Base-by-base conservation (phyloP, 2,329 filamentous ascomycete genomes). In the Septoria petroselini region DNA sequence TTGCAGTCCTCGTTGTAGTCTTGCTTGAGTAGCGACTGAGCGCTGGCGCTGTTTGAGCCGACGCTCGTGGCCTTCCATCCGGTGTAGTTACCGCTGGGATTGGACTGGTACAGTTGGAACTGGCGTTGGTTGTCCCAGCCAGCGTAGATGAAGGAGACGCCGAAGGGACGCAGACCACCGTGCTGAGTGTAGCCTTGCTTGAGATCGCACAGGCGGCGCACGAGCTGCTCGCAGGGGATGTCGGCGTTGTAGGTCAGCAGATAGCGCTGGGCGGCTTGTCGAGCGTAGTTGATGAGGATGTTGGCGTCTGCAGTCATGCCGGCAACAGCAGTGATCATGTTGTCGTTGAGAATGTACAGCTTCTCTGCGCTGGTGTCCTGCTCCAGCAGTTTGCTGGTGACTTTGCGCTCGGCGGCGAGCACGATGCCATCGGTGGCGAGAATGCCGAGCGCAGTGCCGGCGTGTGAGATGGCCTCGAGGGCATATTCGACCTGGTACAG, bases 161-260 rank as follows among this genome's bases (percentile, higher is more conserved):
- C 93, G 65, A 98, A 98, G 12, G 93, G 93, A 63, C 93, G 88
- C 52, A 98, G 86, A 77, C 93, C 93, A 80, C 93, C 93, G 68
- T 97, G 93, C 72, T 98, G 93, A 59, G 93, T 98, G 77, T 98
- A 98, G 55, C 93, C 91, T 75, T 98, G 93, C 80, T 98, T 98
- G 61, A 97, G 77, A 76, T 98, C 93, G 75, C 94, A 98, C 65
- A 98, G 81, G 63, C 89, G 84, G 65, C 93, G 90, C 55, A 98
- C 93, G 51, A 98, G 88, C 74, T 98, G 93, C 73, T 98, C 93
- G 77, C 93, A 98, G 52, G 93, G 93, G 59, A 98, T 98, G 70
- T 98, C 93, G 85, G 96, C 91, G 78, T 97, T 95, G 81, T 98
- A 98, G 65, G 91, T 98, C 61, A 95, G 83, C 70, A 98, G 91